A percentile compares a stretch with the other conserved stretches of the same genome.
Conservation (phyloP, 371 early-diverging fungal species). For the Zychaea mexicana region DNA sequence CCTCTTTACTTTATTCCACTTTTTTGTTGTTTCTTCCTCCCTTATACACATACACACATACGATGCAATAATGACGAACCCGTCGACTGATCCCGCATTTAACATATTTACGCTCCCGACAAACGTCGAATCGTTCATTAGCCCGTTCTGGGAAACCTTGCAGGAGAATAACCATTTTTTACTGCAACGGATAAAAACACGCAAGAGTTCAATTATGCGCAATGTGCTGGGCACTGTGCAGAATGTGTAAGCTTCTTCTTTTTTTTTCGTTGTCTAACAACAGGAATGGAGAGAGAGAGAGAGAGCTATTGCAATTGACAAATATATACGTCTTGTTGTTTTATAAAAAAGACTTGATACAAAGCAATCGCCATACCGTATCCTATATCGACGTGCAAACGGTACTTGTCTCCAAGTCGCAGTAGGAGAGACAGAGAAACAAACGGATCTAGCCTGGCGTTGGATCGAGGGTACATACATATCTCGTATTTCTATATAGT, state of each 20-base stretch:
- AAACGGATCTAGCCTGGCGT: constrained; percentile 84
- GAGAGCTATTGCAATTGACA: not conserved
- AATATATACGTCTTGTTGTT: not conserved
- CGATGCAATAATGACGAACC: constrained; percentile 6
- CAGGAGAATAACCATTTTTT: constrained; percentile 65
- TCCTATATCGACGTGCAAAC: constrained; percentile 70
- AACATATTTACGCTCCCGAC: constrained; percentile 10
- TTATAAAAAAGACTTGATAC: constrained; percentile 73
- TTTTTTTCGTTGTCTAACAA: not conserved
- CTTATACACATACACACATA: too few species aligned
- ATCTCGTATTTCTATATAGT: not conserved
- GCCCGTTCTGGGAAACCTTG: constrained; percentile 65
- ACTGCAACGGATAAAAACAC: constrained; percentile 70
- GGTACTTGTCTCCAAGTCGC: constrained; percentile 64
- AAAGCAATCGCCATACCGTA: constrained; percentile 91
- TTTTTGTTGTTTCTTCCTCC: too few species aligned
- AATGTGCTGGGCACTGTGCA: constrained; percentile 81
- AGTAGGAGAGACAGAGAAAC: constrained; percentile 79
- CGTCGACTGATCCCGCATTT: constrained; percentile 6
- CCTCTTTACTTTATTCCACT: too few species aligned
- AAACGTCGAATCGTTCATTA: constrained; percentile 12
- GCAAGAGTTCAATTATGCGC: constrained; percentile 59
- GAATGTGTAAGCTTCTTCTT: constrained; percentile 61
- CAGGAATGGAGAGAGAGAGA: not conserved
- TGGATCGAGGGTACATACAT: constrained; percentile 81